Evolutionary conservation across 768 basidiomycete genomes (phyloP), one percentile per base, ranked within the genome.

Genomic region (Lentinula sp.): DNA sequence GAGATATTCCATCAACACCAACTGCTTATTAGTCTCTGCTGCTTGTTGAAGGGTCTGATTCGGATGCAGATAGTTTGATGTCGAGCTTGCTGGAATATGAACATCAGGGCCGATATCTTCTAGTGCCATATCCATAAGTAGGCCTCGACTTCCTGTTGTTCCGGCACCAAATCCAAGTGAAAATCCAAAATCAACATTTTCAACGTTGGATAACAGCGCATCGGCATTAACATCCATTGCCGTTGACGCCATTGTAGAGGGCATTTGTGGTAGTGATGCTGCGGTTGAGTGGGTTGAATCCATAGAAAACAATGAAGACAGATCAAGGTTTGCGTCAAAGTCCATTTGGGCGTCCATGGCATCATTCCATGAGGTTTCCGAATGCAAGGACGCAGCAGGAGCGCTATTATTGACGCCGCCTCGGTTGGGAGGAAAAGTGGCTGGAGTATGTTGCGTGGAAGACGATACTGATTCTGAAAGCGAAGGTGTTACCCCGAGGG

Each of bases 1-100:
- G 37, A 76, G 61, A 57, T 76, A 73, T 39, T 69, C 71, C 32
- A 75, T 68, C 40, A 75, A 62, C 28, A 66, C 63, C 31, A 63
- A 62, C 7, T 57, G 53, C 5, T 37, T 52, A 35, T 56, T 23
- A 40, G 59, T 40, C 18, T 39, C 15, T 50, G 57, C 40, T 28
- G 32, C 46, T 18, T 40, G 45, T 4, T n/a, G 18, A 59, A n/a
- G 13, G 11, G 23, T 11, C 8, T 13, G 37, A n/a, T 21, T 52
- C 37, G 42, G 28, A 11, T n/a, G 40, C 39, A 42, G 16, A n/a
- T 39, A 57, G 9, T 32, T 54, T 21, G 67, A 63, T 9, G 65
- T 63, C 15, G 69, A 67, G 18, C 68, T 59, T 2, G 70, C 18
- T 8, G 11, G n/a, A 40, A 15, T 35, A 50, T 40, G 10, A 34